These are phyloP conservation scores for Amborella trichopoda DNA, from an alignment of 164 flowering plant species.

Conservation along the genomic window DNA sequence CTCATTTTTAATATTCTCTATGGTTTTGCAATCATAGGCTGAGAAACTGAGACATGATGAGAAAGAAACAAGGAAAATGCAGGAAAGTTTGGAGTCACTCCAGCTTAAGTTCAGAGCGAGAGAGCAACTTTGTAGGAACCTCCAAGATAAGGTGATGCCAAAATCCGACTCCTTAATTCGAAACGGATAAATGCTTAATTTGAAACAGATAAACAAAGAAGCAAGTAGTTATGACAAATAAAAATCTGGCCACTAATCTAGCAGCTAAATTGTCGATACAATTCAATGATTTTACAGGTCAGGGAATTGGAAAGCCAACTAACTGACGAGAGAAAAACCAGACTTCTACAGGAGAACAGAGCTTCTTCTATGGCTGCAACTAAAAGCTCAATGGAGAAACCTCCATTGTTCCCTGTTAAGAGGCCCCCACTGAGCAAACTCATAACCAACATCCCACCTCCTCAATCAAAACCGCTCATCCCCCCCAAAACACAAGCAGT, in stretches of 20 bases:
- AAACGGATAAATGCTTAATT: no score
- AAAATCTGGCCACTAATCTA: no score
- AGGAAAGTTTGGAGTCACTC: conserved; percentile 62
- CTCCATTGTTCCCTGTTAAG: conserved; percentile 59
- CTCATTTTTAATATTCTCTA: not conserved
- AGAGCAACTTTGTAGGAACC: conserved; percentile 59
- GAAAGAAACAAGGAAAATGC: conserved; percentile 68
- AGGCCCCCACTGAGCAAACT: conserved; percentile 62
- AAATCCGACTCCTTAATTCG: no score
- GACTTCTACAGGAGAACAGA: conserved; percentile 61
- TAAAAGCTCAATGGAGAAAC: conserved; percentile 33
- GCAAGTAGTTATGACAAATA: no score
- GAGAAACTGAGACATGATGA: conserved; percentile 82
- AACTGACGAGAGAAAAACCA: conserved; percentile 64
- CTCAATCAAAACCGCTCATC: conserved; percentile 6
- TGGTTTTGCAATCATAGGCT: conserved; percentile 31
- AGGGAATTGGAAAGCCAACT: conserved; percentile 74
- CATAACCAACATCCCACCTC: conserved; percentile 45
- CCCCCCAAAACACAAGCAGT: conserved; percentile 10
- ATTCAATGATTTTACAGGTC: no score
- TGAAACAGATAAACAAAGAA: no score
- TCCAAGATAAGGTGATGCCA: conserved; percentile 90
- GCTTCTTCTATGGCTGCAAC: conserved; percentile 33
- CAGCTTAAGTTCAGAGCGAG: conserved; percentile 64
- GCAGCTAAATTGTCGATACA: no score